Percentiles rank a stretch among this genome's conserved stretches.
Evolutionary conservation across 768 basidiomycete genomes (phyloP).

Genomic region (Pholiota microspora): DNA sequence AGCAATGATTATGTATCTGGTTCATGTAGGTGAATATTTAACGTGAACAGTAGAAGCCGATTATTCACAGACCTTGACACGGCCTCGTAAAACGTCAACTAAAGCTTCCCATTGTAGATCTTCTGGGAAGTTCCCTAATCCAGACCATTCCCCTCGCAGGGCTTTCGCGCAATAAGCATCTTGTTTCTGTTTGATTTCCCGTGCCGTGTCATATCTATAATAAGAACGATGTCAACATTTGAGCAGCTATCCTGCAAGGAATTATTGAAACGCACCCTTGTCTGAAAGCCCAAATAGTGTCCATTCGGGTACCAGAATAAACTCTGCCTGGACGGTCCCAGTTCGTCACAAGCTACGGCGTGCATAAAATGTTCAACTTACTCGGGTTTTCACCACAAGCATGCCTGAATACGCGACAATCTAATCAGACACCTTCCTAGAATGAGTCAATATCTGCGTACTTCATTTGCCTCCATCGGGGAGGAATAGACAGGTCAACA

Average conservation of each 20-base stretch:
- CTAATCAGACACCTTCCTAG: neutral
- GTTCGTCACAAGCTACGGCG: slow-evolving; percentile 3
- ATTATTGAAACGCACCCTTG: slow-evolving; percentile 45
- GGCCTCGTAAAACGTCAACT: slow-evolving; percentile 75
- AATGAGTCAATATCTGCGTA: slow-evolving; percentile 24
- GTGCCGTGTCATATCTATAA: slow-evolving; percentile 56
- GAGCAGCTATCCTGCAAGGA: slow-evolving; percentile 20
- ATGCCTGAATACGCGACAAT: slow-evolving; percentile 28
- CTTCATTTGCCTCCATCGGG: slow-evolving; percentile 77
- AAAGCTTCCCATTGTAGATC: slow-evolving; percentile 73
- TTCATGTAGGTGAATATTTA: neutral
- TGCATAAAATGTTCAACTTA: slow-evolving; percentile 22
- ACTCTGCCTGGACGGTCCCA: slow-evolving; percentile 33
- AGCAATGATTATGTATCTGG: slow-evolving; percentile 57
- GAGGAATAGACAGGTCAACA: slow-evolving; percentile 34
- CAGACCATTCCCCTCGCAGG: slow-evolving; percentile 42
- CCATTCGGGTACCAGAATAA: slow-evolving; percentile 56
- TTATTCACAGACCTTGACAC: slow-evolving; percentile 58
- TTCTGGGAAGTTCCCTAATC: slow-evolving; percentile 57
- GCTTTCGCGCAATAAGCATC: slow-evolving; percentile 61
- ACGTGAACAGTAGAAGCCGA: neutral
- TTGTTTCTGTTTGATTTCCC: slow-evolving; percentile 59
- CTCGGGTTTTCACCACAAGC: slow-evolving; percentile 60
- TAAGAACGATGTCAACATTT: slow-evolving; percentile 16
- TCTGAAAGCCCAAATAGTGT: slow-evolving; percentile 65